Base-by-base conservation (phyloP, 768 basidiomycete species). In the Agrocybe praecox region DNA sequence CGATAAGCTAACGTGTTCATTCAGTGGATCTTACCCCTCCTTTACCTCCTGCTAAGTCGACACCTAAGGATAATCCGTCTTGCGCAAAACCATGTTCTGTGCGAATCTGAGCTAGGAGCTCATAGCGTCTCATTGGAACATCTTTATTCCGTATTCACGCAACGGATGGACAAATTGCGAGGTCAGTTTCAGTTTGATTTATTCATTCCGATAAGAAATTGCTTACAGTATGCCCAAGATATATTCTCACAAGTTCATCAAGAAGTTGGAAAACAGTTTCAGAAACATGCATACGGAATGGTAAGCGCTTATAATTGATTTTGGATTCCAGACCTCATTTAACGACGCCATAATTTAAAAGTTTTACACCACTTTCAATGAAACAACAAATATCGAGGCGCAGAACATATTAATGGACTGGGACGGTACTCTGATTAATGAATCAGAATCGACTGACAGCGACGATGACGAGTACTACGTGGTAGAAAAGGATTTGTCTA, bases 1-100 rank as follows among this genome's bases (percentile, higher is more conserved):
- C 34, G 14, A 33, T 6, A 15, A 7, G 34, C 24, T 24, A 40
- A 33, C 42, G 21, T 4, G 21, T 21, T 26, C 18, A 24, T 15
- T 26, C 34, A 68, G 67, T 63, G 61, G 53, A 44, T 63, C 12
- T 58, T 62, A 18, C 67, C 67, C 2, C 23, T 68, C 5, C 33
- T 64, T 6, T 65, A 56, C 36, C 61, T 69, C 1, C 18, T 65
- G 0, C 49, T 69, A 6, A 32, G 49, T 6, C 61, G 59, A 7
- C 62, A 65, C 19, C 54, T 67, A 3, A 32, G 49, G 1, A 46
- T 65, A 11, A 45, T 67, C 12, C 62, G 44, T 9, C 6, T 52
- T 6, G 55, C 53, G 2, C 12, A 52, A 34, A 49, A 24, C 1
- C 46, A 26, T 7, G 42, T 57, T 19, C 15, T 64, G 12, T 19